Percentiles rank a stretch among this genome's conserved stretches.
Evolutionary conservation across 352 stramenopile species (phyloP).

Genomic region (Ochromonadaceae sp.): DNA sequence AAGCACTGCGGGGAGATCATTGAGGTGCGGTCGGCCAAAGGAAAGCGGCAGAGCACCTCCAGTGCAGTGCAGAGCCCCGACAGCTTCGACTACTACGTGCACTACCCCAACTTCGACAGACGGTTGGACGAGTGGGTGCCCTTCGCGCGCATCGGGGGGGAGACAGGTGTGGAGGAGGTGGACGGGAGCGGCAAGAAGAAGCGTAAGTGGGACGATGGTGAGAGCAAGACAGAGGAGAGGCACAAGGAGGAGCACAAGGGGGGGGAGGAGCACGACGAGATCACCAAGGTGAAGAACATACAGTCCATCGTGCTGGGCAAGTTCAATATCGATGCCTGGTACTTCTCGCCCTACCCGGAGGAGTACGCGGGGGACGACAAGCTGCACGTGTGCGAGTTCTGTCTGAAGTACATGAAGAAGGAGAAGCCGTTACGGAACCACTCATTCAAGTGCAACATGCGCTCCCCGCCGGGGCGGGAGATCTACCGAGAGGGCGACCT

Average conservation of each 20-base stretch:
- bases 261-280: constrained; percentile 69
- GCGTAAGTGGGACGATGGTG: not conserved
- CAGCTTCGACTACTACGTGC: constrained; percentile 52
- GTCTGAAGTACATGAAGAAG: constrained; percentile 63
- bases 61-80: not conserved
- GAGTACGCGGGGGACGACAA: constrained; percentile 49
- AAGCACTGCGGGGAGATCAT: not conserved
- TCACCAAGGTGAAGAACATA: constrained; percentile 76
- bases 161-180: constrained; percentile 19
- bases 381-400: constrained; percentile 73
- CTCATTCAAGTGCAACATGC: constrained; percentile 28
- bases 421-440: constrained; percentile 41
- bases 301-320: constrained; percentile 56
- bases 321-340: constrained; percentile 72
- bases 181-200: not conserved
- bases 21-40: not conserved
- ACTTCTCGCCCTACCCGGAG: constrained; percentile 66
- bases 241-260: constrained; percentile 9
- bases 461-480: constrained; percentile 36
- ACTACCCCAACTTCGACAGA: constrained; percentile 61
- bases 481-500: constrained; percentile 87
- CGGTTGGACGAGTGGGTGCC: constrained; percentile 56
- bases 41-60: not conserved
- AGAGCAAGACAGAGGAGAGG: not conserved
- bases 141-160: constrained; percentile 39